A percentile compares a stretch with the other conserved stretches of the same genome.
Evolutionary conservation across 2,329 filamentous ascomycete genomes (phyloP).

Genomic region (Cordyceps pruinosa): DNA sequence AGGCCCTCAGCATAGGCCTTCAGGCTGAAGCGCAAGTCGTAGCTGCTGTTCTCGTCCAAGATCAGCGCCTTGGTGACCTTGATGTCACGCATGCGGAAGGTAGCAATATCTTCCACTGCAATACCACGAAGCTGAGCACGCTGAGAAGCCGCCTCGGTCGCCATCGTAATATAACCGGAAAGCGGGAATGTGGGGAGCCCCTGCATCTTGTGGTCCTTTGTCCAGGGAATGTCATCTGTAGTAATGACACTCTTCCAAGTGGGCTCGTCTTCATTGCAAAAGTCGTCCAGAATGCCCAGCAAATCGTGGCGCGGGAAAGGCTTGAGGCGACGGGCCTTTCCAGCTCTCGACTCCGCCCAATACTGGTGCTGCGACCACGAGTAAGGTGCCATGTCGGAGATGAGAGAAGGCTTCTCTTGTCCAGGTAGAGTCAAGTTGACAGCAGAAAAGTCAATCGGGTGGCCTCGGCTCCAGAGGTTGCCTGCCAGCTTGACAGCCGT

Average conservation of each 20-base stretch:
- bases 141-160: slow-evolving; percentile 39
- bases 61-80: slow-evolving; percentile 22
- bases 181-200: slow-evolving; percentile 49
- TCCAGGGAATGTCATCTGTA: slow-evolving; percentile 47
- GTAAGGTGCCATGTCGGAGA: slow-evolving; percentile 41
- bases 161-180: slow-evolving; percentile 46
- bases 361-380: slow-evolving; percentile 42
- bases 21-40: slow-evolving; percentile 22
- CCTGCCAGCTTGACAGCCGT: slow-evolving; percentile 38
- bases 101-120: slow-evolving; percentile 17
- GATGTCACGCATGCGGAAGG: slow-evolving; percentile 19
- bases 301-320: slow-evolving; percentile 37
- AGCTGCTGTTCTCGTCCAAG: slow-evolving; percentile 19
- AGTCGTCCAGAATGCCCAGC: slow-evolving; percentile 37
- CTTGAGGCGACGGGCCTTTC: slow-evolving; percentile 34
- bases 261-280: slow-evolving; percentile 38
- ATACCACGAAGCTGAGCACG: slow-evolving; percentile 20
- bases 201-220: slow-evolving; percentile 52
- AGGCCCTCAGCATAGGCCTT: slow-evolving; percentile 24
- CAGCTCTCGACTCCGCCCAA: slow-evolving; percentile 42
- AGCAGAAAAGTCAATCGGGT: slow-evolving; percentile 34
- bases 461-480: slow-evolving; percentile 39
- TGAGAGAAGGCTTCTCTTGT: slow-evolving; percentile 19
- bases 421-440: slow-evolving; percentile 34
- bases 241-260: slow-evolving; percentile 43